These are phyloP conservation scores for Fusarium guadeloupense DNA, from an alignment of 2,329 filamentous ascomycete species.

Conservation along the genomic window DNA sequence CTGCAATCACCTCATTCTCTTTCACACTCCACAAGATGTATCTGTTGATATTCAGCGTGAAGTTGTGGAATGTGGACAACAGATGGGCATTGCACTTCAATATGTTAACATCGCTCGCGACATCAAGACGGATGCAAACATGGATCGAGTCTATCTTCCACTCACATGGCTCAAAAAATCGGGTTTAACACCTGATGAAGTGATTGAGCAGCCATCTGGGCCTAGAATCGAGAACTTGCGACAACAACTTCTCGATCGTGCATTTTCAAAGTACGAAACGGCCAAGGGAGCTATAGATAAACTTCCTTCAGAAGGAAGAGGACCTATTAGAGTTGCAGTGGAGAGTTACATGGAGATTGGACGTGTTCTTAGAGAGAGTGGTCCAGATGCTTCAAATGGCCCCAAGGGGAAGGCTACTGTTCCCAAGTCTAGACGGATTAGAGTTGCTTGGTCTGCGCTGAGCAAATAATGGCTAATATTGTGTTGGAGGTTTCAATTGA, in stretches of 20 bases:
- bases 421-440: constrained; percentile 57
- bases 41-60: neutral
- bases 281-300: constrained; percentile 66
- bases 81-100: constrained; percentile 79
- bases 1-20: constrained; percentile 72
- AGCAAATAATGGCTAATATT: constrained; percentile 3
- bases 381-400: constrained; percentile 49
- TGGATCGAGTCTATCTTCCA: constrained; percentile 75
- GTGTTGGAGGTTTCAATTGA: neutral
- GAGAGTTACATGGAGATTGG: constrained; percentile 83
- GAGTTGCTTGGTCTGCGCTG: constrained; percentile 68
- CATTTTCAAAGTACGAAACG: constrained; percentile 67
- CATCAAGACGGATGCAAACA: constrained; percentile 71
- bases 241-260: constrained; percentile 64
- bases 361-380: constrained; percentile 60
- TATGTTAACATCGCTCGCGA: constrained; percentile 82
- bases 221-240: constrained; percentile 58
- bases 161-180: constrained; percentile 68
- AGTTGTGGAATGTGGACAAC: constrained; percentile 65
- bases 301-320: constrained; percentile 67
- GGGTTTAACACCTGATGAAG: constrained; percentile 61
- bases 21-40: constrained; percentile 55
- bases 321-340: constrained; percentile 73
- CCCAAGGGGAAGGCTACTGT: constrained; percentile 53
- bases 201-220: constrained; percentile 58